These are phyloP conservation scores for Elaeagnus macrophylla DNA, from an alignment of 306 rosid genomes.

Conservation along the genomic window DNA sequence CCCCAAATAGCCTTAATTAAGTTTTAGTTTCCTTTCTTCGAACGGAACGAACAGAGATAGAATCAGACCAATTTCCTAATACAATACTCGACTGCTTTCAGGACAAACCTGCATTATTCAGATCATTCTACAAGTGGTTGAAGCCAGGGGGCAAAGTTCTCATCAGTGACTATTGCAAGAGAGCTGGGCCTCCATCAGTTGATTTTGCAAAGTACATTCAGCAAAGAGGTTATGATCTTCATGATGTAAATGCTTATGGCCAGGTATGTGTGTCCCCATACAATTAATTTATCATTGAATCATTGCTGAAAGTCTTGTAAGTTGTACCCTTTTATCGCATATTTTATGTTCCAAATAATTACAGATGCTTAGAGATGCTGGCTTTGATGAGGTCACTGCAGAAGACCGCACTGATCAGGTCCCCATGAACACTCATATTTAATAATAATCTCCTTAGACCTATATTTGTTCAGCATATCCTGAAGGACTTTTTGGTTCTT, in stretches of 20 bases:
- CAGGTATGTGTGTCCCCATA: slow-evolving; percentile 45
- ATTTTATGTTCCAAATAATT: slow-evolving; percentile 4
- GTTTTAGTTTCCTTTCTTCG: too few relatives aligned
- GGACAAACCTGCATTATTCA: slow-evolving; percentile 75
- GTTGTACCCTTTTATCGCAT: slow-evolving; percentile 12
- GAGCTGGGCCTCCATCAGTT: slow-evolving; percentile 49
- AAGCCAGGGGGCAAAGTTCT: slow-evolving; percentile 91
- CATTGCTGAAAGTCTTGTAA: background rate
- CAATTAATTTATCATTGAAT: background rate
- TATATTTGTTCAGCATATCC: background rate
- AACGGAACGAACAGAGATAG: too few relatives aligned
- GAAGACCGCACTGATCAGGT: slow-evolving; percentile 87
- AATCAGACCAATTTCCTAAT: too few relatives aligned
- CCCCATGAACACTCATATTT: slow-evolving; percentile 6
- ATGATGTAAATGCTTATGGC: slow-evolving; percentile 48
- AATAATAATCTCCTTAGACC: slow-evolving; percentile 1
- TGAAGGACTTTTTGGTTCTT: too few relatives aligned
- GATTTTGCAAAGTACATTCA: slow-evolving; percentile 66
- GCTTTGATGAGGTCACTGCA: slow-evolving; percentile 56
- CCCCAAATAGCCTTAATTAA: too few relatives aligned
- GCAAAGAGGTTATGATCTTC: slow-evolving; percentile 74
- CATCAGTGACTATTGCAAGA: slow-evolving; percentile 76
- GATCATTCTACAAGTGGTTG: slow-evolving; percentile 77
- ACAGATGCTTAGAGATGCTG: slow-evolving; percentile 85
- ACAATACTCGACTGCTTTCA: slow-evolving; percentile 13